Percentiles rank a stretch among this genome's conserved stretches.
Conservation (phyloP, 768 basidiomycete species). For the Hemileccinum rubropunctum region DNA sequence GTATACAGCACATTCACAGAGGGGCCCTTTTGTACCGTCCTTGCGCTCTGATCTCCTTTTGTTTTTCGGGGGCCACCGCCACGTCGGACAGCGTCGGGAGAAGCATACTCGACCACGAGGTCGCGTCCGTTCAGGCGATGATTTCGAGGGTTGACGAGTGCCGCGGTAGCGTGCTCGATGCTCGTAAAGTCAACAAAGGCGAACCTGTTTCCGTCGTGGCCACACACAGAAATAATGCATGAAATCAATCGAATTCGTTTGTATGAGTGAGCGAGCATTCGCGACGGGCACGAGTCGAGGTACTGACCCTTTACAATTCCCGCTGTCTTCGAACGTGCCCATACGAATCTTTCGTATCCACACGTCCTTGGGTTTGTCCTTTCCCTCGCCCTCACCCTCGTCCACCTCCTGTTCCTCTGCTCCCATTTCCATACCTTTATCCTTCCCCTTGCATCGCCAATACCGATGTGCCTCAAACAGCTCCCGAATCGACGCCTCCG, state of each 20-base stretch:
- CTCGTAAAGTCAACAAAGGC: conserved; percentile 91
- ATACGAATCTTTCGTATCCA: conserved; percentile 84
- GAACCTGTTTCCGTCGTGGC: conserved; percentile 51
- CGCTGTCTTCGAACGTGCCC: conserved; percentile 96
- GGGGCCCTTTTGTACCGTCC: conserved; percentile 2
- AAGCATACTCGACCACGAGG: conserved; percentile 87
- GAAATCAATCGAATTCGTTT: not conserved
- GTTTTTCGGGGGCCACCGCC: conserved; percentile 45
- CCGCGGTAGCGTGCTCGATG: conserved; percentile 74
- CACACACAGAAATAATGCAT: not conserved
- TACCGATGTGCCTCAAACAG: conserved; percentile 64
- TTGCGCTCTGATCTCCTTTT: conserved; percentile 2
- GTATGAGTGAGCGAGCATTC: not conserved
- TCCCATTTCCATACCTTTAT: conserved; percentile 33
- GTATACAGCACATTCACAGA: not conserved
- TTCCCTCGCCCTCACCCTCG: not conserved
- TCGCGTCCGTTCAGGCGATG: conserved; percentile 81
- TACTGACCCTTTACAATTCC: conserved; percentile 87
- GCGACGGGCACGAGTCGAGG: conserved; percentile 19
- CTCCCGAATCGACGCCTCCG: conserved; percentile 68
- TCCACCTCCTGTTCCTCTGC: conserved; percentile 21
- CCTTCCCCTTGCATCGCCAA: conserved; percentile 31
- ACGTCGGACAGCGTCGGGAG: conserved; percentile 81
- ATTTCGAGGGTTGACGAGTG: conserved; percentile 80
- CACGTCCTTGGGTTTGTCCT: conserved; percentile 29